Conservation (phyloP, 148 eudicot species). For the Gaultheria prostrata region DNA sequence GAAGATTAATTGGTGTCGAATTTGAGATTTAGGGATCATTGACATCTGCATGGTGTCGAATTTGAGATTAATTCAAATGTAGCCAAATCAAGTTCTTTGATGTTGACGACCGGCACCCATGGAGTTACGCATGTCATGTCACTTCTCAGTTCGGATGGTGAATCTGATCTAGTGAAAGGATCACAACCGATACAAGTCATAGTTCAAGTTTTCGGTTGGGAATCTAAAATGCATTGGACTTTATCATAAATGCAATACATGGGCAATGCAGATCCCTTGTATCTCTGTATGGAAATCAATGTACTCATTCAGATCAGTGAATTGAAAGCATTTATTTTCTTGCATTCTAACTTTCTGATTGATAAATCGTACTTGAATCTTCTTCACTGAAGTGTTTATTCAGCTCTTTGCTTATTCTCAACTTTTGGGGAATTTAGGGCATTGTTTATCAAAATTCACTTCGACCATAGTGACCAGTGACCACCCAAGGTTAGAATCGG, state of each 20-base stretch:
- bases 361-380: too few species aligned
- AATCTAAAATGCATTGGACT: too few species aligned
- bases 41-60: not conserved
- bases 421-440: not conserved
- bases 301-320: too few species aligned
- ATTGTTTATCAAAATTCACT: not conserved
- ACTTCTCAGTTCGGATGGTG: not conserved
- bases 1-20: not conserved
- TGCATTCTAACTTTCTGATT: too few species aligned
- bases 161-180: not conserved
- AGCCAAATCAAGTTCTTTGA: not conserved
- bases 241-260: too few species aligned
- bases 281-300: too few species aligned
- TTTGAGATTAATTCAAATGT: not conserved
- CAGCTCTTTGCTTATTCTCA: too few species aligned
- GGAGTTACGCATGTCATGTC: not conserved
- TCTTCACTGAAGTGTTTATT: too few species aligned
- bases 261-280: too few species aligned
- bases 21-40: constrained; percentile 6
- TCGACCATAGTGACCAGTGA: not conserved
- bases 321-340: too few species aligned
- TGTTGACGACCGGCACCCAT: not conserved
- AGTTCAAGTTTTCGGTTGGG: not conserved
- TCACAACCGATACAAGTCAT: not conserved
- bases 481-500: not conserved